phyloP scores from a whole-genome alignment of 2,329 filamentous ascomycete genomes.

The Alternaria burnsii region DNA sequence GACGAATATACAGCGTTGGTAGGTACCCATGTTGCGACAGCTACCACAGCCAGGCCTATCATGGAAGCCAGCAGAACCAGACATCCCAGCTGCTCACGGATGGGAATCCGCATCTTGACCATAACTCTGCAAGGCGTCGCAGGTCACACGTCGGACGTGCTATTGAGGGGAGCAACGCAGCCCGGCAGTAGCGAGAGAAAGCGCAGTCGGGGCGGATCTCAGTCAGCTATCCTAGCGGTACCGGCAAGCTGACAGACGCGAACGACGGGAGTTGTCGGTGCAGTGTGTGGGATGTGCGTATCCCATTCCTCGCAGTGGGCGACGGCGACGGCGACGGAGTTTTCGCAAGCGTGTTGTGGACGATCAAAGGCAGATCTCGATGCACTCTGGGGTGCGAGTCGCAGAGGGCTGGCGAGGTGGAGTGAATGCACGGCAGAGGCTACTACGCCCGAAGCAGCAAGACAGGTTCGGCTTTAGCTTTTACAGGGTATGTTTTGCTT shows the following conservation, averaged over 20 bases:
- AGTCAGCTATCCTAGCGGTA: background rate
- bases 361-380: slow-evolving; percentile 12
- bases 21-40: slow-evolving; percentile 73
- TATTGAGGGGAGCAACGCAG: slow-evolving; percentile 14
- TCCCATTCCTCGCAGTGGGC: slow-evolving; percentile 39
- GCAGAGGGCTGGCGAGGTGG: slow-evolving; percentile 13
- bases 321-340: background rate
- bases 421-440: slow-evolving; percentile 24
- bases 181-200: background rate
- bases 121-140: slow-evolving; percentile 25
- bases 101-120: slow-evolving; percentile 80
- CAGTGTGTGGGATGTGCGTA: slow-evolving; percentile 18
- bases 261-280: slow-evolving; percentile 16
- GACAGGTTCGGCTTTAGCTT: background rate
- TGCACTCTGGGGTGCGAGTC: slow-evolving; percentile 12
- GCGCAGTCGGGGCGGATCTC: slow-evolving; percentile 3
- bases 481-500: background rate
- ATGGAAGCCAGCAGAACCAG: slow-evolving; percentile 80
- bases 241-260: slow-evolving; percentile 27
- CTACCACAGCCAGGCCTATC: slow-evolving; percentile 77
- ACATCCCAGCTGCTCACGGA: slow-evolving; percentile 84
- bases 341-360: background rate
- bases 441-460: slow-evolving; percentile 28
- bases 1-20: background rate
- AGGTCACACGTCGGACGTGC: slow-evolving; percentile 1